These are phyloP conservation scores for Pistacia vera DNA, from an alignment of 345 rosid species.

Conservation along the genomic window DNA sequence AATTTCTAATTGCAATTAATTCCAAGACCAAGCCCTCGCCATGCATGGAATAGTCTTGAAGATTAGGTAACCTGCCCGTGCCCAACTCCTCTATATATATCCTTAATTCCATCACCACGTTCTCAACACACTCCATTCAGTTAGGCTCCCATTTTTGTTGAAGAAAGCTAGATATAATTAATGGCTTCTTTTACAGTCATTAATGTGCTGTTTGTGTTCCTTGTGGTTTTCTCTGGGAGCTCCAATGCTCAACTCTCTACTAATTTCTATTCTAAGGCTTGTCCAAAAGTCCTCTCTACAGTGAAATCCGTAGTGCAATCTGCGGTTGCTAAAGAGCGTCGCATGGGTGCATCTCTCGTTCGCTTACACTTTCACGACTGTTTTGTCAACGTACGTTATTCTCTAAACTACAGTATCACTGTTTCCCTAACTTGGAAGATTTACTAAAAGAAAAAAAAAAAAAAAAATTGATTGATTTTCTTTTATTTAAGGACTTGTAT, in stretches of 20 bases:
- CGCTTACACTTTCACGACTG: constrained; percentile 56
- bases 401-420: not conserved
- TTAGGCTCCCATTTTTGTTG: not conserved
- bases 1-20: not conserved
- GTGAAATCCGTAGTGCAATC: constrained; percentile 39
- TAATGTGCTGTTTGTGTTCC: constrained; percentile 13
- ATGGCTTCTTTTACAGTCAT: constrained; percentile 14
- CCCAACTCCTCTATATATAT: constrained; percentile 17
- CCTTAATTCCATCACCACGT: not conserved
- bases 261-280: constrained; percentile 40
- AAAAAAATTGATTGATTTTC: too few relatives aligned
- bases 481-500: too few relatives aligned
- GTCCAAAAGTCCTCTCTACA: constrained; percentile 43
- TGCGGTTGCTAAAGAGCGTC: constrained; percentile 43
- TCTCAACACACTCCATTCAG: not conserved
- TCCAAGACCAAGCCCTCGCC: constrained; percentile 6
- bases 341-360: constrained; percentile 61
- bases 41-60: constrained; percentile 16
- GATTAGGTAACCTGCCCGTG: constrained; percentile 26
- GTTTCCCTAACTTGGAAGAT: not conserved
- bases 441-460: too few relatives aligned
- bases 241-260: constrained; percentile 46
- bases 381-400: constrained; percentile 48
- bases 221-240: constrained; percentile 30
- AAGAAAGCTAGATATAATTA: not conserved